Evolutionary conservation across 805 yeast species (phyloP).

Genomic region (Saturnispora saitoi): DNA sequence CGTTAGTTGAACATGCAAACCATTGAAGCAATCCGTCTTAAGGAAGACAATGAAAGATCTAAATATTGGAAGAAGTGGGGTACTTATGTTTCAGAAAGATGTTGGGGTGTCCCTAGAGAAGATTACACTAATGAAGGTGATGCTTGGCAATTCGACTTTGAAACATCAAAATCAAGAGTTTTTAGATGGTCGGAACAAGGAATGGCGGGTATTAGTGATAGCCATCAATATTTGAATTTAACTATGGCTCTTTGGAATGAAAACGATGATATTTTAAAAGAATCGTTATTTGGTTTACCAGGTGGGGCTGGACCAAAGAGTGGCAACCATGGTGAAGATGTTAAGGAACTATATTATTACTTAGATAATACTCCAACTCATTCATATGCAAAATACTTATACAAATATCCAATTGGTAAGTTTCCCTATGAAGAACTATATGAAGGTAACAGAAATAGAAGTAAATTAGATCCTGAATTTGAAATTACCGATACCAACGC

Average conservation of each 20-base stretch:
- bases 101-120: conserved; percentile 83
- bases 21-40: conserved; percentile 34
- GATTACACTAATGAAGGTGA: conserved; percentile 82
- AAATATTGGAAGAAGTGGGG: conserved; percentile 88
- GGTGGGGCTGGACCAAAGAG: conserved; percentile 63
- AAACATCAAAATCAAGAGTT: conserved; percentile 69
- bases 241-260: conserved; percentile 91
- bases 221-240: conserved; percentile 66
- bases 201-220: conserved; percentile 79
- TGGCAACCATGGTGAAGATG: conserved; percentile 96
- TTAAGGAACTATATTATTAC: conserved; percentile 76
- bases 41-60: conserved; percentile 30
- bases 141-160: conserved; percentile 89
- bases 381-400: conserved; percentile 82
- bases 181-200: conserved; percentile 98
- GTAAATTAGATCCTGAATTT: conserved; percentile 63
- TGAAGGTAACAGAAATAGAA: conserved; percentile 54
- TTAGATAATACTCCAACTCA: conserved; percentile 90
- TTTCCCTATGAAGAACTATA: conserved; percentile 76
- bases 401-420: conserved; percentile 83
- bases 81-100: conserved; percentile 79
- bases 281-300: conserved; percentile 69
- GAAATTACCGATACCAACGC: conserved; percentile 78
- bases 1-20: conserved; percentile 8
- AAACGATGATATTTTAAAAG: conserved; percentile 75